A percentile compares a stretch with the other conserved stretches of the same genome.
Evolutionary conservation across 2,329 filamentous ascomycete genomes (phyloP).

Genomic region (Xylogone sp.): DNA sequence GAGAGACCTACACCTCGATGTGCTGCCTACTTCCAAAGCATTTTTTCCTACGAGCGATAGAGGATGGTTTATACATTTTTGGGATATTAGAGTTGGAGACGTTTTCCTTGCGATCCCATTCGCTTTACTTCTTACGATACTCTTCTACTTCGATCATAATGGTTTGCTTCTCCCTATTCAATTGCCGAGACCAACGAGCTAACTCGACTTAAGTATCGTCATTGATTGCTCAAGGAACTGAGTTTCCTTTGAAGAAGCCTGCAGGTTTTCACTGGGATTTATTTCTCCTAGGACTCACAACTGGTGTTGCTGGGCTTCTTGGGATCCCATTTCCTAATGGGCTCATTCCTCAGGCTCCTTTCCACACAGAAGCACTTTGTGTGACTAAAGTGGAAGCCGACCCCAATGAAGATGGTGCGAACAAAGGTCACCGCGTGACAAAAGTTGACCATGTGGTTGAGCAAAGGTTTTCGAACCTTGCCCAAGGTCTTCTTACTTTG

Average conservation of each 20-base stretch:
- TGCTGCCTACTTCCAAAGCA: constrained; percentile 69
- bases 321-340: constrained; percentile 81
- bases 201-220: constrained; percentile 77
- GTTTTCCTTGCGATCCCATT: constrained; percentile 87
- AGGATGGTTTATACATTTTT: constrained; percentile 77
- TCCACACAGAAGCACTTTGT: constrained; percentile 76
- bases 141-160: constrained; percentile 91
- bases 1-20: constrained; percentile 63
- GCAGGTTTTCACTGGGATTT: constrained; percentile 85
- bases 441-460: constrained; percentile 65
- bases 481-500: constrained; percentile 72
- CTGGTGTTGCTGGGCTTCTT: constrained; percentile 69
- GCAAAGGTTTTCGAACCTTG: constrained; percentile 74
- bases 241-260: constrained; percentile 76
- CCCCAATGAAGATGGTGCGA: constrained; percentile 45
- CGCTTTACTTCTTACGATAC: constrained; percentile 73
- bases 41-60: constrained; percentile 75
- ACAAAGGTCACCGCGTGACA: constrained; percentile 54
- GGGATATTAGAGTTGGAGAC: constrained; percentile 69
- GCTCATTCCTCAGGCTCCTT: constrained; percentile 78
- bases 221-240: constrained; percentile 77
- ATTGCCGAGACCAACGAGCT: too few species aligned
- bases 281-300: constrained; percentile 76
- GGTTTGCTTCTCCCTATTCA: constrained; percentile 43
- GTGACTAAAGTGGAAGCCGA: constrained; percentile 56